Percentiles rank a stretch among this genome's conserved stretches.
phyloP scores from a whole-genome alignment of 352 stramenopile genomes.

The Peronospora belbahrii region DNA sequence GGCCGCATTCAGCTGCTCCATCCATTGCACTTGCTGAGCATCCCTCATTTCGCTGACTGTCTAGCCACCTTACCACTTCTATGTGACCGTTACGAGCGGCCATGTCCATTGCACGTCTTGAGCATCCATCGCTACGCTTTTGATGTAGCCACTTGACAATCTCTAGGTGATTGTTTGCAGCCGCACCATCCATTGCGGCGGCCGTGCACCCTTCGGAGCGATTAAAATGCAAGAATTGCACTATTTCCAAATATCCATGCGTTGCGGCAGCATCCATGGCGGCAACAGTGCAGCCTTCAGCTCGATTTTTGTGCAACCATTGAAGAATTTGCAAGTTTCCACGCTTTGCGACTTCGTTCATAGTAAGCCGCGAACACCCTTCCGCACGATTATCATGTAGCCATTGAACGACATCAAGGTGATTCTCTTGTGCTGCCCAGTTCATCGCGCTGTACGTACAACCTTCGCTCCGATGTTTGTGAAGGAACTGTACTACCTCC shows the following conservation, averaged over 20 bases:
- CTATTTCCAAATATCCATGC: constrained; percentile 22
- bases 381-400: constrained; percentile 21
- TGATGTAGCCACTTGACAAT: constrained; percentile 30
- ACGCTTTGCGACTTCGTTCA: constrained; percentile 26
- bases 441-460: constrained; percentile 34
- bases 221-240: constrained; percentile 29
- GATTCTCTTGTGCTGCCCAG: constrained; percentile 18
- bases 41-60: constrained; percentile 19
- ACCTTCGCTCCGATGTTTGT: constrained; percentile 20
- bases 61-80: constrained; percentile 21
- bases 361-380: constrained; percentile 26
- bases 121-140: constrained; percentile 28
- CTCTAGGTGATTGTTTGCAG: constrained; percentile 24
- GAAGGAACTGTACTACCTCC: constrained; percentile 25
- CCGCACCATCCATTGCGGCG: constrained; percentile 29
- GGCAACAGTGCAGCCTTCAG: constrained; percentile 20
- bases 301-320: constrained; percentile 21
- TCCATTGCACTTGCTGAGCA: constrained; percentile 26
- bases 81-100: constrained; percentile 21
- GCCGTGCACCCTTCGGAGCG: constrained; percentile 24
- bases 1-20: constrained; percentile 18
- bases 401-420: constrained; percentile 25
- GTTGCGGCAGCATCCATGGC: constrained; percentile 27
- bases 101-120: constrained; percentile 17
- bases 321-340: constrained; percentile 23